A percentile compares a stretch with the other conserved stretches of the same genome.
Conservation (phyloP, 257 asterid genomes). For the Nicotiana attenuata region DNA sequence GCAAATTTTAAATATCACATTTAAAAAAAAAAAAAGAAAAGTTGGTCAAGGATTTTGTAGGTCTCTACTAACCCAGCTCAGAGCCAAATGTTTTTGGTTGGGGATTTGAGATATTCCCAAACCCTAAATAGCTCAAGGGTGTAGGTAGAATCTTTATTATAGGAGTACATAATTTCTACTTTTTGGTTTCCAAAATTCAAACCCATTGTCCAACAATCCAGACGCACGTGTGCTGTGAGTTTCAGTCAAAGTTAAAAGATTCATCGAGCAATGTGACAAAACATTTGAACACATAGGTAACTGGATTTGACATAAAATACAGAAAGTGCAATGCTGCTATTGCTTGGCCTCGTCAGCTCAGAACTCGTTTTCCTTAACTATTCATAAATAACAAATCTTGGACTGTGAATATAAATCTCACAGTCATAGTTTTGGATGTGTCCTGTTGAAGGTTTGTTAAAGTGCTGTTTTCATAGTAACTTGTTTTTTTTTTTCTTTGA, state of each 20-base stretch:
- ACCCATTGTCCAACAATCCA: not conserved
- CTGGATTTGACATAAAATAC: slow-evolving; percentile 14
- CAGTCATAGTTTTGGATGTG: not conserved
- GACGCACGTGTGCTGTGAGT: slow-evolving; percentile 7
- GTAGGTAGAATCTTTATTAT: not conserved
- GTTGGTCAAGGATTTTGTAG: not conserved
- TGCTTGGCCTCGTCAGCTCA: slow-evolving; percentile 4
- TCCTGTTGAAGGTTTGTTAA: not conserved
- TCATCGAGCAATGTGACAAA: slow-evolving; percentile 16
- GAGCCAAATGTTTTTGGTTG: not conserved
- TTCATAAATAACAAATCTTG: not conserved
- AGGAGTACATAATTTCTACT: not conserved
- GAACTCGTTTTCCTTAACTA: not conserved
- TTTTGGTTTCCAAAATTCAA: slow-evolving; percentile 8
- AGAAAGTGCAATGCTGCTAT: not conserved
- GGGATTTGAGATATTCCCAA: not conserved
- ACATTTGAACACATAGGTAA: slow-evolving; percentile 8
- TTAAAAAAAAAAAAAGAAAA: no score
- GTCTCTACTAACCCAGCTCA: not conserved
- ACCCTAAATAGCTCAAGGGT: not conserved
- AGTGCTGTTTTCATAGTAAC: not conserved
- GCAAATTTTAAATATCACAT: no score
- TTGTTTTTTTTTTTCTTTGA: not conserved
- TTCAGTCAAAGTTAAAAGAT: slow-evolving; percentile 13
- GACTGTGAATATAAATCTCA: not conserved